phyloP scores from a whole-genome alignment of 306 rosid species.

The Chamaecrista fasciculata region DNA sequence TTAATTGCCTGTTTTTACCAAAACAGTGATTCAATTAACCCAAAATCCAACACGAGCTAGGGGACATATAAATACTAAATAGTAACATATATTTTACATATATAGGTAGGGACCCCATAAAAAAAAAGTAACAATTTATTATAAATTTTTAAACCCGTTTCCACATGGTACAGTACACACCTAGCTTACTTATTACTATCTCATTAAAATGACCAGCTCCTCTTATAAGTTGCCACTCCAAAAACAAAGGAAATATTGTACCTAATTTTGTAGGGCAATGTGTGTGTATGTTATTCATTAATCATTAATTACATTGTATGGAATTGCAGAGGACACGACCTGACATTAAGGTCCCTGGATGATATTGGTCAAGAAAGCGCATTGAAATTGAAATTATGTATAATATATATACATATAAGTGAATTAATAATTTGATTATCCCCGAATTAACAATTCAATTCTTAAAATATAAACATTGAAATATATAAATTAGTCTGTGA shows the following conservation, averaged over 20 bases:
- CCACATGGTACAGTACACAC: not conserved
- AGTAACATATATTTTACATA: too few species aligned
- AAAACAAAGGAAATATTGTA: not conserved
- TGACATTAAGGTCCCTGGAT: not conserved
- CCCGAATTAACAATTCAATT: too few species aligned
- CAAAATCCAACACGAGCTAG: too few species aligned
- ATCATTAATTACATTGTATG: too few species aligned
- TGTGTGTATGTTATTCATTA: too few species aligned
- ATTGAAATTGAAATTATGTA: too few species aligned
- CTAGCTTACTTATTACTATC: not conserved
- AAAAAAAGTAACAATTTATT: constrained; percentile 20
- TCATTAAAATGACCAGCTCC: constrained; percentile 25
- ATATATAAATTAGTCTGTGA: too few species aligned
- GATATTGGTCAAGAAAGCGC: not conserved
- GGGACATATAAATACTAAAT: too few species aligned
- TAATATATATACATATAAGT: too few species aligned
- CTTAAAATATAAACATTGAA: too few species aligned
- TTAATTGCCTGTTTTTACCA: not conserved
- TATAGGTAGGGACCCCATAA: not conserved
- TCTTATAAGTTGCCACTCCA: too few species aligned
- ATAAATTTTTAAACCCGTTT: not conserved
- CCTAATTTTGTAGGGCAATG: not conserved
- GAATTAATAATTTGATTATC: too few species aligned
- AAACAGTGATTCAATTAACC: not conserved
- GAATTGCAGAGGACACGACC: constrained; percentile 21